phyloP scores from a whole-genome alignment of 1,284 basidiomycete species.

The Paramarasmius palmivorus region DNA sequence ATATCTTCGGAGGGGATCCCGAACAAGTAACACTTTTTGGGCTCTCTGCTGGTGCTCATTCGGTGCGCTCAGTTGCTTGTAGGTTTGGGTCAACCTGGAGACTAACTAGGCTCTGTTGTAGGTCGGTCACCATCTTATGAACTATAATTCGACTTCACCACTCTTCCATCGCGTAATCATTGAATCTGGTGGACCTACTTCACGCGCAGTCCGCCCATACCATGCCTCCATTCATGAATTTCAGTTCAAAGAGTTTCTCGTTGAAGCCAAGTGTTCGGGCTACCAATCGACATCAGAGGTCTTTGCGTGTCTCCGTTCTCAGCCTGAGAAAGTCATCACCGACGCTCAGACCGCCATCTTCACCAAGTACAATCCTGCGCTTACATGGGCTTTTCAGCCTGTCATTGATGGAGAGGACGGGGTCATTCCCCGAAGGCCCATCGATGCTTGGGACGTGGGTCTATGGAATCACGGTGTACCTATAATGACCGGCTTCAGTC shows the following conservation, averaged over 20 bases:
- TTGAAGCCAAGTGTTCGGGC: not conserved
- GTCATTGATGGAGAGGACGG: not conserved
- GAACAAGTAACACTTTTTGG: slow-evolving; percentile 1
- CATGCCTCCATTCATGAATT: not conserved
- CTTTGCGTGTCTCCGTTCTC: not conserved
- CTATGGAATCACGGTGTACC: not conserved
- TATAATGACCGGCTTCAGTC: slow-evolving; percentile 2
- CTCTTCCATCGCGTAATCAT: too few species aligned
- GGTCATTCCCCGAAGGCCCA: not conserved
- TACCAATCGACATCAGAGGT: not conserved
- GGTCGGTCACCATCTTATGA: too few species aligned
- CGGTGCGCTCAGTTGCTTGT: too few species aligned
- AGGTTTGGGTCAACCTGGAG: too few species aligned
- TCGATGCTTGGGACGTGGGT: not conserved
- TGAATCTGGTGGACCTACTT: not conserved
- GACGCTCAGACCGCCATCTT: not conserved
- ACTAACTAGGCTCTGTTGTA: too few species aligned
- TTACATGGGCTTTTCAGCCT: slow-evolving; percentile 1
- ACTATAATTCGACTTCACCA: too few species aligned
- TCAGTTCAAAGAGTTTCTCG: not conserved
- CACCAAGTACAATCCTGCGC: not conserved
- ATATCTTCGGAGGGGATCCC: slow-evolving; percentile 7
- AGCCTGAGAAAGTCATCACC: not conserved
- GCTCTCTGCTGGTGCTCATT: not conserved
- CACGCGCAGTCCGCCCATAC: not conserved